A percentile compares a stretch with the other conserved stretches of the same genome.
Evolutionary conservation across 805 yeast species (phyloP).

Genomic region (Sugiyamaella marilandica): DNA sequence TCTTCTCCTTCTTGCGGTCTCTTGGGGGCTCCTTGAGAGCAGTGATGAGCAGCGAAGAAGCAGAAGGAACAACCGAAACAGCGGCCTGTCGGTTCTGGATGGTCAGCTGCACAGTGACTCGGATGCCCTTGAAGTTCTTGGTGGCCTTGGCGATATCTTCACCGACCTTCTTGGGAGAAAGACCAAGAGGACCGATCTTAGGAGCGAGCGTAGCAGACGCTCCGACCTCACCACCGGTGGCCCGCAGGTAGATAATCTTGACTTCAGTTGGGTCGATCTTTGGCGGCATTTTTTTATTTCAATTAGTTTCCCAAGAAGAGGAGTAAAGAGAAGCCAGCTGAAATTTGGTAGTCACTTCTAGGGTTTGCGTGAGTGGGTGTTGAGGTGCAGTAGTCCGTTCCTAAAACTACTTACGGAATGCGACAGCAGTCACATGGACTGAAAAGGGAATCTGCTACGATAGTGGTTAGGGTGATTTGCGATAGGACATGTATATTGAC

Average conservation of each 20-base stretch:
- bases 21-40: conserved; percentile 99
- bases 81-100: conserved; percentile 99
- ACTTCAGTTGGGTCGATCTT: conserved; percentile 94
- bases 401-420: background rate
- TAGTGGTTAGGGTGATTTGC: background rate
- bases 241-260: conserved; percentile 97
- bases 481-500: background rate
- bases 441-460: background rate
- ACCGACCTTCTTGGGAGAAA: conserved; percentile 99
- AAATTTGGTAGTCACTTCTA: conserved; percentile 2
- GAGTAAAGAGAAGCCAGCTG: conserved; percentile 1
- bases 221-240: conserved; percentile 99
- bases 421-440: background rate
- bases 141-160: conserved; percentile 99
- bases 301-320: background rate
- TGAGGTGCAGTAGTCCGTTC: background rate
- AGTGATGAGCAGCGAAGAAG: conserved; percentile 97
- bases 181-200: conserved; percentile 99
- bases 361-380: conserved; percentile 1
- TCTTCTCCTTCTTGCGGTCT: conserved; percentile 99
- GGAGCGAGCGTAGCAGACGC: conserved; percentile 99
- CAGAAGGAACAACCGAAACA: conserved; percentile 98
- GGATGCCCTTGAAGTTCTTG: conserved; percentile 97
- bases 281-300: conserved; percentile 24
- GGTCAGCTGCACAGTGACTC: conserved; percentile 97